Conservation (phyloP, 371 early-diverging fungal genomes). For the Mortierella sp. region DNA sequence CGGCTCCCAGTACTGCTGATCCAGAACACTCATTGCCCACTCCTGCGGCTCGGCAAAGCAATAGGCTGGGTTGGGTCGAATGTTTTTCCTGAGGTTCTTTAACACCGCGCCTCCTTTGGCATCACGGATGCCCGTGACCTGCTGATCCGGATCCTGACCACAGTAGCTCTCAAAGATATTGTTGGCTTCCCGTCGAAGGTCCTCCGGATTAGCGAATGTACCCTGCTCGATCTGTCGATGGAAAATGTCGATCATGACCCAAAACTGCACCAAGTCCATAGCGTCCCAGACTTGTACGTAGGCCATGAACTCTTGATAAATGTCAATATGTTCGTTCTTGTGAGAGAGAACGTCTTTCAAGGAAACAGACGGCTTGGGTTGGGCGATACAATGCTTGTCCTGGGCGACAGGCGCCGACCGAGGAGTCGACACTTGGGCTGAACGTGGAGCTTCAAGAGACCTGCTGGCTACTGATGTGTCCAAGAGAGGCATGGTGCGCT, state of each 20-base stretch:
- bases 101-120: constrained; percentile 35
- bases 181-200: constrained; percentile 40
- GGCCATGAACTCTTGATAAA: constrained; percentile 51
- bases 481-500: neutral
- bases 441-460: neutral
- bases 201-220: constrained; percentile 20
- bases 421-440: neutral
- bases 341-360: constrained; percentile 30
- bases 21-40: constrained; percentile 44
- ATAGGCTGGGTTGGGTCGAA: constrained; percentile 36
- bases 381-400: neutral
- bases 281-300: constrained; percentile 55
- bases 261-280: constrained; percentile 50
- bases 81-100: constrained; percentile 31
- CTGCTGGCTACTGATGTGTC: neutral
- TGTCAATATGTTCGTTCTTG: constrained; percentile 34
- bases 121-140: constrained; percentile 33
- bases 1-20: constrained; percentile 48
- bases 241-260: constrained; percentile 49
- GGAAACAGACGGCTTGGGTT: neutral
- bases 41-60: constrained; percentile 42
- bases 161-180: constrained; percentile 44
- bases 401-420: neutral
- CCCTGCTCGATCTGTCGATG: constrained; percentile 54
- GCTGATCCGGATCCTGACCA: constrained; percentile 29